phyloP scores from a whole-genome alignment of 495 filamentous ascomycete genomes.

The Hamigera avellanea region DNA sequence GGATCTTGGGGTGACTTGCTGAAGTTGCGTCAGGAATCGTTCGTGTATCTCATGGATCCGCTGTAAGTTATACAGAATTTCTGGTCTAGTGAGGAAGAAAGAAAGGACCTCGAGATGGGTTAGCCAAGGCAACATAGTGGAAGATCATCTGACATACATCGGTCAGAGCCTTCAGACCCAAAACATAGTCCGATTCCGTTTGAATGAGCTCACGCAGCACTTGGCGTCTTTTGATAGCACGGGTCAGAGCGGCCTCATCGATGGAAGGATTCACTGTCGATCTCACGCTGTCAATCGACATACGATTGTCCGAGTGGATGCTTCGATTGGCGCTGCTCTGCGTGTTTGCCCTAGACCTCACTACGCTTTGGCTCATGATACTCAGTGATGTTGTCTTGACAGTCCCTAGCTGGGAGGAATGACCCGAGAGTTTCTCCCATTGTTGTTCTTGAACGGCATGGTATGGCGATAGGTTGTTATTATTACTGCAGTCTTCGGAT shows the following conservation, averaged over 20 bases:
- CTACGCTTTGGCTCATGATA: constrained; percentile 53
- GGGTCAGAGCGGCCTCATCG: constrained; percentile 59
- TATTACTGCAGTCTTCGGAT: constrained; percentile 15
- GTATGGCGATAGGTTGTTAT: constrained; percentile 9
- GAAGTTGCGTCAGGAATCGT: constrained; percentile 23
- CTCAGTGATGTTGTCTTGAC: constrained; percentile 70
- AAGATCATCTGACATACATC: constrained; percentile 45
- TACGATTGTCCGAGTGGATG: constrained; percentile 41
- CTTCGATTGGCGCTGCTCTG: constrained; percentile 39
- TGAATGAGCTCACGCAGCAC: constrained; percentile 73
- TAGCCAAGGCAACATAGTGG: not conserved
- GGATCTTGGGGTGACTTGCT: constrained; percentile 19
- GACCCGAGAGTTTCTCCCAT: constrained; percentile 49
- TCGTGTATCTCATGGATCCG: constrained; percentile 34
- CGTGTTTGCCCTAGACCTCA: constrained; percentile 46
- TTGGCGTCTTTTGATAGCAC: constrained; percentile 61
- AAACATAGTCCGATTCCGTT: constrained; percentile 83
- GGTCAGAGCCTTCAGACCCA: constrained; percentile 71
- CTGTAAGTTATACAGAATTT: constrained; percentile 34
- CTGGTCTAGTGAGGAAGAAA: constrained; percentile 20
- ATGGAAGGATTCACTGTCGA: constrained; percentile 37
- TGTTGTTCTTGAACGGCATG: constrained; percentile 24
- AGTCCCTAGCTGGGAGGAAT: constrained; percentile 64
- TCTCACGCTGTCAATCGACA: constrained; percentile 56
- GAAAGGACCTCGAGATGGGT: constrained; percentile 20